Evolutionary conservation across 2,329 filamentous ascomycete species (phyloP), one percentile per base, ranked within the genome.

Genomic region (Fusarium clavum): DNA sequence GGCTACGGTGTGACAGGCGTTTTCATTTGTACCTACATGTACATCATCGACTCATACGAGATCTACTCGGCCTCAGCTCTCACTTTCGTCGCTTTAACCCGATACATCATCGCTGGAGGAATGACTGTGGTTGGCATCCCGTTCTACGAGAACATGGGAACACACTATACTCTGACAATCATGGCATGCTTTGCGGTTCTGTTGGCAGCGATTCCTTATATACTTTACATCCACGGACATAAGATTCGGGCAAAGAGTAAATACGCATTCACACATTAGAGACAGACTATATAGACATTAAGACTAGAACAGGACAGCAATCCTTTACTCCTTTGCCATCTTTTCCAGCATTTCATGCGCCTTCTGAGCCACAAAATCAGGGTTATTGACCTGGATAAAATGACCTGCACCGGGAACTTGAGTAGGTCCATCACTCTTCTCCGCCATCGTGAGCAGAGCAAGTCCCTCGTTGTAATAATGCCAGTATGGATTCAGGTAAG

Each of bases 401-500:
- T 76, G 74, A 3, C 70, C 73, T 0, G 71, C 57, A 3, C 53
- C 53, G 1, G 71, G 54, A 3, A 54, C 72, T 22, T 70, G 62
- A 29, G 70, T 12, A 2, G 73, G 72, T 0, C 74, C 74, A 22
- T 62, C 62, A 7, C 88, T 80, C 38, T 74, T 80, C 13, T 79
- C 78, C 0, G 73, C 54, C 6, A 77, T 77, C 0, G 83, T 86
- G 13, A 89, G 79, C 22, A 76, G 77, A 2, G 79, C 73, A 25
- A 90, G 70, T 0, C 83, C 85, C 58, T 85, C 78, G 51, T 89
- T 89, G 69, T 89, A 90, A 30, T 51, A 66, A 5, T 81, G 78
- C 87, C 87, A 90, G 4, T 79, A 80, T 0, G 86, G 83, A 58
- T 89, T 88, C 53, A 84, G 72, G 71, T 87, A 89, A 12, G 77